Base-by-base conservation (phyloP, 2,329 filamentous ascomycete genomes). In the Taxawa tesnikishii region DNA sequence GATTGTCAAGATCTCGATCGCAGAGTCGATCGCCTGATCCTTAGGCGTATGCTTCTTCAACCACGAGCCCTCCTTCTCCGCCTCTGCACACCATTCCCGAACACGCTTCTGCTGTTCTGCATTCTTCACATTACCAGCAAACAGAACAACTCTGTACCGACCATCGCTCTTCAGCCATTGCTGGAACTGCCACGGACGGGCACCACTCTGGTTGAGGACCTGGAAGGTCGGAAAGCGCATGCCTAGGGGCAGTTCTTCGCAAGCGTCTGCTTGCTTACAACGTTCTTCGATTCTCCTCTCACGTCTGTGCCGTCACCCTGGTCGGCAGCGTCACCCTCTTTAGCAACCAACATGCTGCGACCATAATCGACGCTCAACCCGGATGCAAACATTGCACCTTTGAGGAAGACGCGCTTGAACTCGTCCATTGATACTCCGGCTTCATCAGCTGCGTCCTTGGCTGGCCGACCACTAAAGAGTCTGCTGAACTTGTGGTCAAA, bases 141-240 rank as follows among this genome's bases (percentile, higher is more conserved):
- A 70, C 1, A 64, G 49, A 12, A 70, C 51, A 7, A 70, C 39
- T 3, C 67, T 49, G 67, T 67, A 70, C 13, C 65, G 44, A 2
- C 66, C 63, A 49, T 70, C 63, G 2, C 70, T 64, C 12, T 56
- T 62, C 25, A 78, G 39, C 1, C 64, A 58, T 29, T 51, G 53
- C 33, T 61, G 55, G 14, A 70, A 44, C 37, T 69, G 71, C 53
- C 74, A 52, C 0, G 68, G 61, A 37, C 65, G 68, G 2, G 71
- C 73, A 42, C 79, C 74, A 28, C 66, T 70, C 36, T 69, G 67
- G 4, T 73, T 56, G 12, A 78, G 64, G 0, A 78, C 69, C 43
- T 72, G 70, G 1, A 68, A 63, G 35, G 62, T 75, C 0, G 63
- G 64, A 23, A 68, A 54, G 16, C 65, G 47, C 62, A 66, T 67